phyloP scores from a whole-genome alignment of 805 yeast genomes.

The Debaryomyces maramus region DNA sequence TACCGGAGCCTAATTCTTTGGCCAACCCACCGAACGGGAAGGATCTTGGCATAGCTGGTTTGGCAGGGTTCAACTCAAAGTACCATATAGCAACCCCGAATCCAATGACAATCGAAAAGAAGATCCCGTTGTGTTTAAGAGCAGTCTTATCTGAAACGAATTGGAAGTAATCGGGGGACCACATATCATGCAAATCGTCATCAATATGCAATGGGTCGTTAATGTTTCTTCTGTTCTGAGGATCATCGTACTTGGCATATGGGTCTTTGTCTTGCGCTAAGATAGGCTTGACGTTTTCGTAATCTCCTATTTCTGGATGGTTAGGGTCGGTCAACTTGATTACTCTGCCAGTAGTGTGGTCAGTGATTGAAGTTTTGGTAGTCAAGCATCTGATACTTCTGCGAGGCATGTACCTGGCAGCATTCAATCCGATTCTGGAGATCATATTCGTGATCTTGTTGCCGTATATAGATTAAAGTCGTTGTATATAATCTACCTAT shows the following conservation, averaged over 20 bases:
- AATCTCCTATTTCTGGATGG: conserved; percentile 51
- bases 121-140: conserved; percentile 52
- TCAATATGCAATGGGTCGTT: conserved; percentile 70
- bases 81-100: conserved; percentile 46
- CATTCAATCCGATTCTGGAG: conserved; percentile 27
- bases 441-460: conserved; percentile 18
- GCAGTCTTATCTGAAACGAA: conserved; percentile 62
- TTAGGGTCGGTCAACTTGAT: conserved; percentile 42
- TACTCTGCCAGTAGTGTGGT: conserved; percentile 39
- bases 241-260: conserved; percentile 72
- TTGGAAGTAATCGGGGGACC: conserved; percentile 81
- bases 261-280: conserved; percentile 71
- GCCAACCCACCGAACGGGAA: conserved; percentile 78
- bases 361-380: conserved; percentile 38
- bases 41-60: conserved; percentile 73
- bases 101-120: conserved; percentile 39
- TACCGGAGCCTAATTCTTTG: conserved; percentile 66
- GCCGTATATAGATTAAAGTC: not conserved
- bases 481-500: not conserved
- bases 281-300: conserved; percentile 59
- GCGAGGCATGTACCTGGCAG: conserved; percentile 13
- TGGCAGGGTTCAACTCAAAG: conserved; percentile 57
- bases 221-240: conserved; percentile 75
- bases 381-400: conserved; percentile 25
- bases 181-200: conserved; percentile 74